These are phyloP conservation scores for Leucogyrophana mollusca DNA, from an alignment of 768 basidiomycete species.

Conservation along the genomic window DNA sequence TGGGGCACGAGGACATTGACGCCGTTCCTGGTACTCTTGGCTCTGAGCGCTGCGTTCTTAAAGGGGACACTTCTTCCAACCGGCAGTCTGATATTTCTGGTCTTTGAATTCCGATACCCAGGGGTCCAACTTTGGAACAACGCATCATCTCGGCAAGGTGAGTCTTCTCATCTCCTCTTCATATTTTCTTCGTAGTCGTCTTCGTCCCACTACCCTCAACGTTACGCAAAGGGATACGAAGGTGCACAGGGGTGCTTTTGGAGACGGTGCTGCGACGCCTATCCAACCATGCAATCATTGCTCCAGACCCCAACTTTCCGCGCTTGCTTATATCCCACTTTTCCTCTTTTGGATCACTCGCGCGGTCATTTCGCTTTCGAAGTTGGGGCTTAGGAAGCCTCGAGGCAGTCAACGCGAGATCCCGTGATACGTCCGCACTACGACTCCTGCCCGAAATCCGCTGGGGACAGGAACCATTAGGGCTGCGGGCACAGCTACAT, in stretches of 20 bases:
- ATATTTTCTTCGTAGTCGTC: no score
- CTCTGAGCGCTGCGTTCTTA: background rate
- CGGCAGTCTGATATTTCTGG: no score
- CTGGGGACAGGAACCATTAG: slow-evolving; percentile 23
- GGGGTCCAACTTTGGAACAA: no score
- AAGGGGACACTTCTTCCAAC: background rate
- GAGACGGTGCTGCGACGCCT: no score
- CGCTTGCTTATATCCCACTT: slow-evolving; percentile 3
- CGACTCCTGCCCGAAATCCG: slow-evolving; percentile 3
- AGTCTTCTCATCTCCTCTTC: no score
- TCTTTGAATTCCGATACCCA: no score
- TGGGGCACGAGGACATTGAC: slow-evolving; percentile 15
- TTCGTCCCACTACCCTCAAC: no score
- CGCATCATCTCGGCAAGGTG: no score
- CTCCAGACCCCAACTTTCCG: no score
- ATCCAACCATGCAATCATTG: no score
- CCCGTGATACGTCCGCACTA: slow-evolving; percentile 19
- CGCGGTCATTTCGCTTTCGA: slow-evolving; percentile 30
- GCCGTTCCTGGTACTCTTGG: slow-evolving; percentile 6
- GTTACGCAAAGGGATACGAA: no score
- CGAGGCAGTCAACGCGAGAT: slow-evolving; percentile 21
- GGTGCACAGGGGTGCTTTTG: no score
- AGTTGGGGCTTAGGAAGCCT: slow-evolving; percentile 20
- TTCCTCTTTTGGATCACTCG: slow-evolving; percentile 14
- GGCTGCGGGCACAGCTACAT: slow-evolving; percentile 14